Percentiles rank a stretch among this genome's conserved stretches.
These are phyloP conservation scores for Auriscalpium vulgare DNA, from an alignment of 768 basidiomycete species.

Conservation along the genomic window DNA sequence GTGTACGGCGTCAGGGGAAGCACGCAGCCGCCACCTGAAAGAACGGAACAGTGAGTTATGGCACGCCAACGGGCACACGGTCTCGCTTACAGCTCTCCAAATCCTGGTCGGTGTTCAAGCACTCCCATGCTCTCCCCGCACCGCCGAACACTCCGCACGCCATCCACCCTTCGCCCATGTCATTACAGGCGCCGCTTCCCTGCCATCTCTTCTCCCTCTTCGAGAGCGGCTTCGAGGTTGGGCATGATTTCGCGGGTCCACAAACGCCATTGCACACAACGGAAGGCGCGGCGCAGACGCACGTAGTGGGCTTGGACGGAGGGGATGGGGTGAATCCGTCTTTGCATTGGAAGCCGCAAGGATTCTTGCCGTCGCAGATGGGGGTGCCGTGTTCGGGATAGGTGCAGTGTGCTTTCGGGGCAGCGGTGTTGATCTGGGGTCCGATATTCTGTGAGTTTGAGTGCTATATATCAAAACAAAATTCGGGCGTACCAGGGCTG, in stretches of 20 bases:
- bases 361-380: slow-evolving; percentile 26
- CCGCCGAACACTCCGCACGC: slow-evolving; percentile 39
- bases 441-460: background rate
- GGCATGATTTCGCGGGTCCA: slow-evolving; percentile 14
- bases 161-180: slow-evolving; percentile 22
- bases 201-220: slow-evolving; percentile 22
- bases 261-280: slow-evolving; percentile 45
- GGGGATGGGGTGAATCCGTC: slow-evolving; percentile 32
- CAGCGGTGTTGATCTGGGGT: slow-evolving; percentile 20
- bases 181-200: slow-evolving; percentile 22
- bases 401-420: slow-evolving; percentile 22
- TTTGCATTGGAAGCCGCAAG: slow-evolving; percentile 40
- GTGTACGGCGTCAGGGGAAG: slow-evolving; percentile 24
- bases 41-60: background rate
- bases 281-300: slow-evolving; percentile 34
- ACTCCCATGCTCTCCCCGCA: slow-evolving; percentile 36
- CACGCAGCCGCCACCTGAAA: slow-evolving; percentile 41
- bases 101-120: slow-evolving; percentile 37
- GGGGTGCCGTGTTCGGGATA: slow-evolving; percentile 36
- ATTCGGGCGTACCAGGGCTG: slow-evolving; percentile 25
- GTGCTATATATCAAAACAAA: background rate
- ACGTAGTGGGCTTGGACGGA: slow-evolving; percentile 26
- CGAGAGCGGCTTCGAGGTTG: slow-evolving; percentile 19
- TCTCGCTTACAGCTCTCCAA: slow-evolving; percentile 43
- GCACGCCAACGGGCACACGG: background rate